Conservation (phyloP, 306 rosid species). For the Corylus heterophylla region DNA sequence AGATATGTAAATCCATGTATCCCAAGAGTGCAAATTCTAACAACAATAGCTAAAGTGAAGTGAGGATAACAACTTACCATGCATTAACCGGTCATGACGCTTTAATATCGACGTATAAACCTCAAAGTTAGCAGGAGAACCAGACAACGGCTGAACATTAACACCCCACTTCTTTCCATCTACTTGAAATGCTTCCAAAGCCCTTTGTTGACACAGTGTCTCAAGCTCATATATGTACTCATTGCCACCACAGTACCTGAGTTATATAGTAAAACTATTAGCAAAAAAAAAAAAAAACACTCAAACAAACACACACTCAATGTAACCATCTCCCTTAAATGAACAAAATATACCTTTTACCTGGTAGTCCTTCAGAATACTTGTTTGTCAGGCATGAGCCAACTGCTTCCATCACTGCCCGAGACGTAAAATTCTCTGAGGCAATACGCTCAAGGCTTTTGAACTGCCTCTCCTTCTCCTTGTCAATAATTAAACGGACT, state of each 20-base stretch:
- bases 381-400: conserved; percentile 97
- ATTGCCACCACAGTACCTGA: conserved; percentile 94
- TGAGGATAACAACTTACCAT: conserved; percentile 53
- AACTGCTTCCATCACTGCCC: conserved; percentile 98
- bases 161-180: conserved; percentile 88
- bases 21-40: not conserved
- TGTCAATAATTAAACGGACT: conserved; percentile 58
- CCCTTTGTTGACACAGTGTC: conserved; percentile 84
- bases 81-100: conserved; percentile 92
- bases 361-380: conserved; percentile 94
- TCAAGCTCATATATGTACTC: conserved; percentile 94
- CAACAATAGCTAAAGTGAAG: conserved; percentile 10
- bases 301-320: not conserved
- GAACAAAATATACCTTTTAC: conserved; percentile 65
- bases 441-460: conserved; percentile 97
- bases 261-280: conserved; percentile 13
- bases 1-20: conserved; percentile 19
- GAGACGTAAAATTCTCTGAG: conserved; percentile 88
- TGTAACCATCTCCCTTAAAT: not conserved
- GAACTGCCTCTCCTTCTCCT: conserved; percentile 82
- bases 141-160: conserved; percentile 93
- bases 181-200: conserved; percentile 75
- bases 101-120: conserved; percentile 91
- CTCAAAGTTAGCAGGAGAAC: conserved; percentile 96
- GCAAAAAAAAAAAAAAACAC: conserved; percentile 16